These are phyloP conservation scores for Aspergillus homomorphus DNA, from an alignment of 495 filamentous ascomycete species.

Conservation along the genomic window DNA sequence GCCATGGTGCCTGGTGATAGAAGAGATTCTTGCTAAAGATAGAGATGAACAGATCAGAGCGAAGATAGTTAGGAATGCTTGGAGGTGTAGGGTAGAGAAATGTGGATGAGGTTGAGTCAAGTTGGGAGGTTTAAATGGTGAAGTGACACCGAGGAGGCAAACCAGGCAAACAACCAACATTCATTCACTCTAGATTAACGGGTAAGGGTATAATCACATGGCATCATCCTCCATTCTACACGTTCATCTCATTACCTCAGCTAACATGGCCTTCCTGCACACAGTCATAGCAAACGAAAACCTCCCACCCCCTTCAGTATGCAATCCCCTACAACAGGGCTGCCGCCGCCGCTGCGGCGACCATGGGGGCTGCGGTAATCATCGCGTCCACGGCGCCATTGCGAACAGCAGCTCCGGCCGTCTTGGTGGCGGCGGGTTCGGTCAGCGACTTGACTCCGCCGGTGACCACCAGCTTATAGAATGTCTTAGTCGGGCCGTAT, in stretches of 20 bases:
- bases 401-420: slow-evolving; percentile 12
- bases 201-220: too few relatives aligned
- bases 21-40: too few relatives aligned
- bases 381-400: slow-evolving; percentile 11
- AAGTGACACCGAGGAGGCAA: background rate
- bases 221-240: background rate
- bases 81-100: too few relatives aligned
- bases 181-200: background rate
- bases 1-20: too few relatives aligned
- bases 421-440: slow-evolving; percentile 13
- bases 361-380: slow-evolving; percentile 24
- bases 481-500: slow-evolving; percentile 10
- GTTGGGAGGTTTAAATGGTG: too few relatives aligned
- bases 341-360: slow-evolving; percentile 23
- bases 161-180: background rate
- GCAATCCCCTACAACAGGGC: background rate
- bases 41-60: too few relatives aligned
- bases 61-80: too few relatives aligned
- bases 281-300: too few relatives aligned
- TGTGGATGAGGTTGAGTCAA: too few relatives aligned
- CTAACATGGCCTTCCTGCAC: too few relatives aligned
- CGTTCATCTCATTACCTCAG: too few relatives aligned
- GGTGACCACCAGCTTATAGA: slow-evolving; percentile 21
- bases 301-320: background rate
- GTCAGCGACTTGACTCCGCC: slow-evolving; percentile 18